Conservation (phyloP, 192 early-diverging fungal genomes). For the Chytriomyces confervae region DNA sequence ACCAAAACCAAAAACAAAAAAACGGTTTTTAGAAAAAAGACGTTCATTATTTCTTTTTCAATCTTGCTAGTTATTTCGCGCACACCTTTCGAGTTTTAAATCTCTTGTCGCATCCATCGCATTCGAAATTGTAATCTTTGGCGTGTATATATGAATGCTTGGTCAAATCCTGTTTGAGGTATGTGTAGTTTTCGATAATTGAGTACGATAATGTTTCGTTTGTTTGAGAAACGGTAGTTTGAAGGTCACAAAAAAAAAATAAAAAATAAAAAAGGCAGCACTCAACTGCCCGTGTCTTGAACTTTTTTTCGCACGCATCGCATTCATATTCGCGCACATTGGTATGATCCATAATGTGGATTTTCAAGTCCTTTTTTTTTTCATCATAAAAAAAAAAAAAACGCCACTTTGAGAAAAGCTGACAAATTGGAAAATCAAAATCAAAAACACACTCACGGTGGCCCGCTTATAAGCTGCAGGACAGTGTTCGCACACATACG, state of each 20-base stretch:
- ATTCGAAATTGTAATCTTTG: constrained; percentile 9
- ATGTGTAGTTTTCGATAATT: not conserved
- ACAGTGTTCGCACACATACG: constrained; percentile 24
- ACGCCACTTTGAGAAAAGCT: not conserved
- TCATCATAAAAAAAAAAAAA: not conserved
- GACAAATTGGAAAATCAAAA: not conserved
- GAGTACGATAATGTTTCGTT: not conserved
- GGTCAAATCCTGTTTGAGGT: constrained; percentile 21
- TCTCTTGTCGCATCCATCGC: constrained; percentile 5
- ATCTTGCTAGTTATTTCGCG: too few species aligned
- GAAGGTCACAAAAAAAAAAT: not conserved
- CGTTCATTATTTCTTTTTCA: too few species aligned
- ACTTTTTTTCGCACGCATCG: constrained; percentile 18
- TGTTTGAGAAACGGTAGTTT: not conserved
- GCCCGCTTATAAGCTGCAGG: constrained; percentile 26
- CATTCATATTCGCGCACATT: constrained; percentile 30
- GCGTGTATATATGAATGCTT: constrained; percentile 30
- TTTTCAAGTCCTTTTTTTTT: constrained; percentile 13
- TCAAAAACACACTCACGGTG: constrained; percentile 15
- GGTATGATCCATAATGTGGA: constrained; percentile 29
- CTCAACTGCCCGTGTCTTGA: constrained; percentile 24
- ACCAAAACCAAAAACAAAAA: too few species aligned
- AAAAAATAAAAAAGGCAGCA: not conserved
- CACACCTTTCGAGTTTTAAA: constrained; percentile 30
- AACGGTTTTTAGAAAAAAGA: too few species aligned